Evolutionary conservation across 2,329 filamentous ascomycete genomes (phyloP).

Genomic region (Gaeumannomyces tritici): DNA sequence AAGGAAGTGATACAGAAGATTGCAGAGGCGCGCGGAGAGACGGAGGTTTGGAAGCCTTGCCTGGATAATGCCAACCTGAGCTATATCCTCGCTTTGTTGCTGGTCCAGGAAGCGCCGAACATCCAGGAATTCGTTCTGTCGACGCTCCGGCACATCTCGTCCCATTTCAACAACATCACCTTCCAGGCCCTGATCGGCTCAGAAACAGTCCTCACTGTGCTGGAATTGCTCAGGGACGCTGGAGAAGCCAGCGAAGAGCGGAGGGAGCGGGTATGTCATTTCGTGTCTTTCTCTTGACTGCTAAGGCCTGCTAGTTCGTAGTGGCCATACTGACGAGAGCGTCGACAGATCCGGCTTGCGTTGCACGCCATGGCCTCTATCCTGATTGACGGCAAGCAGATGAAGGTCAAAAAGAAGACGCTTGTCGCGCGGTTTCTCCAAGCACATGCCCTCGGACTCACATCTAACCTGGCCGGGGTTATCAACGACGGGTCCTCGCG

Average conservation of each 20-base stretch:
- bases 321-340: constrained; percentile 7
- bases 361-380: constrained; percentile 33
- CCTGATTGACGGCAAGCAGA: constrained; percentile 7
- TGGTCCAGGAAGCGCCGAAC: constrained; percentile 46
- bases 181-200: constrained; percentile 61
- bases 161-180: constrained; percentile 57
- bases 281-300: not conserved
- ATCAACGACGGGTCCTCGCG: constrained; percentile 58
- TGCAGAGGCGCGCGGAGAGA: constrained; percentile 64
- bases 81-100: constrained; percentile 47
- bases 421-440: constrained; percentile 69
- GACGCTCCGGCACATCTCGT: constrained; percentile 57
- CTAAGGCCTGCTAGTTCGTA: not conserved
- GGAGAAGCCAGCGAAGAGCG: constrained; percentile 55
- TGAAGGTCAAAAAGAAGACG: constrained; percentile 35
- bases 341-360: constrained; percentile 34
- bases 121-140: constrained; percentile 59
- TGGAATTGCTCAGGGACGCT: constrained; percentile 73
- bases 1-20: constrained; percentile 73
- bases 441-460: constrained; percentile 75
- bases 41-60: constrained; percentile 47
- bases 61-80: constrained; percentile 48
- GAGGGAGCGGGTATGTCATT: constrained; percentile 44
- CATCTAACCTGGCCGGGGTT: constrained; percentile 68
- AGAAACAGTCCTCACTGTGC: constrained; percentile 66